phyloP scores from a whole-genome alignment of 2,329 filamentous ascomycete genomes.

The Claviceps fusiformis region DNA sequence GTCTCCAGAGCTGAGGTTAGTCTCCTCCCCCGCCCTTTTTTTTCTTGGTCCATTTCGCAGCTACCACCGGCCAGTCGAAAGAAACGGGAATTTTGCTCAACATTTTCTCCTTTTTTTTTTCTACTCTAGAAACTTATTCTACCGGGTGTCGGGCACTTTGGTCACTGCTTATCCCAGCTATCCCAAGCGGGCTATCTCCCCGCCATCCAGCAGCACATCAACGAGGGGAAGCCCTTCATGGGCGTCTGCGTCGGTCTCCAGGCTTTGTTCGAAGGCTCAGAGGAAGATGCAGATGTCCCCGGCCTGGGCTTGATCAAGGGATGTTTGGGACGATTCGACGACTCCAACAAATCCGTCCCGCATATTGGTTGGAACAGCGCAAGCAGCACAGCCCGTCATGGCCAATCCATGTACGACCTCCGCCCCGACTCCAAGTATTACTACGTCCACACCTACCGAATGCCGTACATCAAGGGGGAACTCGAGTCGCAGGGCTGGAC shows the following conservation, averaged over 20 bases:
- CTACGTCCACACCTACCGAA: conserved; percentile 93
- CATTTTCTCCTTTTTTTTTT: neutral
- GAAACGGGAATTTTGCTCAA: too few relatives aligned
- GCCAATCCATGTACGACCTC: conserved; percentile 57
- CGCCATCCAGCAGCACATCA: conserved; percentile 70
- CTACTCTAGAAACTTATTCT: conserved; percentile 69
- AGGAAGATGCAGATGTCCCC: conserved; percentile 56
- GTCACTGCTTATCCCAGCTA: conserved; percentile 83
- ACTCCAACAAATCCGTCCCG: conserved; percentile 74
- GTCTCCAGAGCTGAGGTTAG: conserved; percentile 68
- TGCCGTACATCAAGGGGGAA: conserved; percentile 57
- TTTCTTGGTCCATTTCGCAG: neutral
- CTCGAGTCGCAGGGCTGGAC: conserved; percentile 77
- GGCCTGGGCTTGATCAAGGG: conserved; percentile 67
- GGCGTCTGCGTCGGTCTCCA: conserved; percentile 93
- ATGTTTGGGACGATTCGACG: conserved; percentile 62
- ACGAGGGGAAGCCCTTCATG: conserved; percentile 92
- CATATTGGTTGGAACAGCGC: conserved; percentile 99
- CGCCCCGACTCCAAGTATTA: conserved; percentile 85
- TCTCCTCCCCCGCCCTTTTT: conserved; percentile 3
- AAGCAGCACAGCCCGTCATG: conserved; percentile 44
- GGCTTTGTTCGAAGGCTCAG: conserved; percentile 74
- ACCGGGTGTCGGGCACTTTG: conserved; percentile 93
- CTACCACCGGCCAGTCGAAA: too few relatives aligned
- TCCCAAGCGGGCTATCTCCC: conserved; percentile 69